Base-by-base conservation (phyloP, 2,329 filamentous ascomycete species). In the Epichloe uncinata region DNA sequence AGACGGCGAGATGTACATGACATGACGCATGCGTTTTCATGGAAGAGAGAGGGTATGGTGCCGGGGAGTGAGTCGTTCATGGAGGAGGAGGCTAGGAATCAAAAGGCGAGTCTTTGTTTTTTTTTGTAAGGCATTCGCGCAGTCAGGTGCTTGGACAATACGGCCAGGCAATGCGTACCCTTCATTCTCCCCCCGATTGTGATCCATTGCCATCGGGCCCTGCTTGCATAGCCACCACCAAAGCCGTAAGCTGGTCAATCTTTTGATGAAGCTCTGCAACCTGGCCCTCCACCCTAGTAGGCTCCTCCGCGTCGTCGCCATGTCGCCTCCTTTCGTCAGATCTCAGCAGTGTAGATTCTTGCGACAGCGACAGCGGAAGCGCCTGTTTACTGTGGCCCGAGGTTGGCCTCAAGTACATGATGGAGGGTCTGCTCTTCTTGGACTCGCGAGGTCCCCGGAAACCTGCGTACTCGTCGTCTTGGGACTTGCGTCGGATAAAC, bases 211-310 rank as follows among this genome's bases (percentile, higher is more conserved):
- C 22, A 11, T 33, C 34, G 3, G 41, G 41, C 22, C 41, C 47
- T 6, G 42, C 62, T 57, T 79, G 77, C 59, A 80, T 63, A 4
- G 68, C 65, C 12, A 49, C 34, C 41, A 49, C 42, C 47, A 49
- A 37, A 18, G 47, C 41, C 42, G 41, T 49, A 4, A 49, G 35
- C 42, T 72, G 72, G 55, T 81, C 77, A 56, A 83, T 79, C 68
- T 81, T 81, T 44, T 62, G 63, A 41, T 71, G 69, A 56, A 82
- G 61, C 54, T 81, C 78, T 4, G 66, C 62, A 49, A 82, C 72
- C 53, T 74, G 73, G 26, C 71, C 67, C 56, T 81, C 77, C 40
- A 71, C 60, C 13, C 65, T 61, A 1, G 63, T 64, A 13, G 70
- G 67, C 16, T 66, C 66, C 40, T 69, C 62, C 35, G 70, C 66